Evolutionary conservation across 495 filamentous ascomycete genomes (phyloP).

Genomic region (Xylaria acuta): DNA sequence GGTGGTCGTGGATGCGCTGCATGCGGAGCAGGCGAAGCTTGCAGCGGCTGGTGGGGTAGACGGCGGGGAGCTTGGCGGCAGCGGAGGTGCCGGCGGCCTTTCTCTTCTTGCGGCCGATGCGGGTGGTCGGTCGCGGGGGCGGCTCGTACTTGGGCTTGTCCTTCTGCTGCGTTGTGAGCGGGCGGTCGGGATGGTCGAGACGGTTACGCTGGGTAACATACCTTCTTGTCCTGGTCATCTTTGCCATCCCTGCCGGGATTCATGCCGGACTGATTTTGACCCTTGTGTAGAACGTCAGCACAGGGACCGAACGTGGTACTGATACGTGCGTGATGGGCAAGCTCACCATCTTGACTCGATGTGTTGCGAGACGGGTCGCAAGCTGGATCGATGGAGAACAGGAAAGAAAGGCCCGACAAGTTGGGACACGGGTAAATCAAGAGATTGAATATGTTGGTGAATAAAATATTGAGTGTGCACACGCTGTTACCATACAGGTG

Average conservation of each 20-base stretch:
- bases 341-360: conserved; percentile 35
- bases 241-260: conserved; percentile 76
- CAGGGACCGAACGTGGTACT: background rate
- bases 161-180: conserved; percentile 66
- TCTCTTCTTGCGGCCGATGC: conserved; percentile 98
- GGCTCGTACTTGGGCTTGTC: conserved; percentile 99
- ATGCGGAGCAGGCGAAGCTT: conserved; percentile 96
- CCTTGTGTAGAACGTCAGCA: conserved; percentile 53
- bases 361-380: conserved; percentile 26
- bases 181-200: conserved; percentile 6
- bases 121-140: conserved; percentile 93
- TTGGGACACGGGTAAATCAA: background rate
- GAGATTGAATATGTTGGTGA: background rate
- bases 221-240: conserved; percentile 96
- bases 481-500: background rate
- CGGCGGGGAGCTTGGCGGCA: conserved; percentile 88
- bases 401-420: background rate
- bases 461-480: background rate
- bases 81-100: conserved; percentile 90
- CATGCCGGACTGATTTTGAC: conserved; percentile 88
- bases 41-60: conserved; percentile 95
- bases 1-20: conserved; percentile 97
- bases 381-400: background rate
- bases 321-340: background rate
- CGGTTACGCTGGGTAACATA: conserved; percentile 47